Evolutionary conservation across 352 stramenopile species (phyloP).

Genomic region (Pseudoperonospora humuli): DNA sequence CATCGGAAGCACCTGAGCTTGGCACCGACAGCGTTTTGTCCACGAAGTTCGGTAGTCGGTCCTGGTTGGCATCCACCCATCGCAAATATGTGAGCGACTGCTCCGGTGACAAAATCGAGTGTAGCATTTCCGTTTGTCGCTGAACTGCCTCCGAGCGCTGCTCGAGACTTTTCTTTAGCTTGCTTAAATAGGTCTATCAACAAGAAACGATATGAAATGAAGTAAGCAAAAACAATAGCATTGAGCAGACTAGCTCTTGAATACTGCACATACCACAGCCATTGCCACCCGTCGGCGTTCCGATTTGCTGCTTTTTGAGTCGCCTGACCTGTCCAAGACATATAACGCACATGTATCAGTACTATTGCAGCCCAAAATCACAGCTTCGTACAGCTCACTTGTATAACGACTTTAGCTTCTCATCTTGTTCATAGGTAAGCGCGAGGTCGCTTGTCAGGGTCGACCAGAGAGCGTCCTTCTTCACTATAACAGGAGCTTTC

Average conservation of each 20-base stretch:
- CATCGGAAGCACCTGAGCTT: constrained; percentile 46
- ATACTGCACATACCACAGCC: constrained; percentile 49
- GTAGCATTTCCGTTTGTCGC: constrained; percentile 68
- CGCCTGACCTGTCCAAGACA: constrained; percentile 36
- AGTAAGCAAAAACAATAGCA: neutral
- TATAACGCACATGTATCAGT: constrained; percentile 1
- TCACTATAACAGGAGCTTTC: constrained; percentile 50
- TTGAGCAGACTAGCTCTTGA: neutral
- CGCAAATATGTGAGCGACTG: constrained; percentile 78
- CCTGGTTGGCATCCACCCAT: constrained; percentile 78
- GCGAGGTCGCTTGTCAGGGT: constrained; percentile 68
- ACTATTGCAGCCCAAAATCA: neutral
- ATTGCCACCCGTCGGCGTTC: constrained; percentile 75
- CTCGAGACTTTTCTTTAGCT: constrained; percentile 78
- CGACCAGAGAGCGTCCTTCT: constrained; percentile 81
- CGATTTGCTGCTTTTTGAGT: constrained; percentile 78
- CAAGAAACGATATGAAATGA: neutral
- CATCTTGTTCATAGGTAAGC: constrained; percentile 85
- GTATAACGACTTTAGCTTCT: constrained; percentile 85
- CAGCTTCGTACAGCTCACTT: constrained; percentile 40
- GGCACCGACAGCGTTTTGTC: constrained; percentile 52
- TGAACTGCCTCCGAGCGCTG: constrained; percentile 74
- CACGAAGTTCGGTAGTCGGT: constrained; percentile 53
- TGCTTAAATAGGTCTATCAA: constrained; percentile 82
- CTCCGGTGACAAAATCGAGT: constrained; percentile 80